Base-by-base conservation (phyloP, 2,329 filamentous ascomycete genomes). In the Madurella fahalii region DNA sequence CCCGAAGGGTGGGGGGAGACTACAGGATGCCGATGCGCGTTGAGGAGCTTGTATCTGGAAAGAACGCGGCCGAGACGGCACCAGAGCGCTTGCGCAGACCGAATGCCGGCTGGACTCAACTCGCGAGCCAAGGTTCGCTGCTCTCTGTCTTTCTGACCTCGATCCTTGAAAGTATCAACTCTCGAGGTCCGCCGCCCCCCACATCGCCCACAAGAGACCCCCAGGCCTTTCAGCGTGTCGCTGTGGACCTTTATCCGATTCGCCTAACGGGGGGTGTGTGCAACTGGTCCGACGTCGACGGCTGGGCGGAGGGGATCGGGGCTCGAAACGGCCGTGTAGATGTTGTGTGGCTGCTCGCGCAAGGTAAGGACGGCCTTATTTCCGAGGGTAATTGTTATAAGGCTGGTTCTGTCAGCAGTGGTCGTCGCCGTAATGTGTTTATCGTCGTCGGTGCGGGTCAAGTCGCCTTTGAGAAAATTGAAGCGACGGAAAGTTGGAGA, bases 201-300 rank as follows among this genome's bases (percentile, higher is more conserved):
- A 66, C 75, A 76, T 76, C 71, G 71, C 74, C 73, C 70, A 63
- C 66, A 61, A 63, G 69, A 65, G 69, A 66, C 68, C 62, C 53
- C 59, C 50, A 54, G 63, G 65, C 59, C 67, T 63, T 57, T 64
- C 52, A 60, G 60, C 63, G 52, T 54, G 52, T 54, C 56, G 52
- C 54, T 45, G 54, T 39, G 44, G 40, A 43, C 47, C 25, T 39
- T 8, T 20, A 31, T 46, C 46, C 46, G 42, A 32, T 54, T 40
- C 43, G 49, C 39, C 34, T 46, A 30, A 20, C 17, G 47, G 34
- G 20, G 45, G n/a, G n/a, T n/a, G 37, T 25, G 31, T 44, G 46
- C 44, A 48, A n/a, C 16, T 32, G 17, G 18, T 50, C 25, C 41
- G 34, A 41, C 52, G 52, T 53, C 43, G 48, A 39, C 37, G 47